phyloP scores from a whole-genome alignment of 441 rosid species.

The Pelargonium cotyledonis region DNA sequence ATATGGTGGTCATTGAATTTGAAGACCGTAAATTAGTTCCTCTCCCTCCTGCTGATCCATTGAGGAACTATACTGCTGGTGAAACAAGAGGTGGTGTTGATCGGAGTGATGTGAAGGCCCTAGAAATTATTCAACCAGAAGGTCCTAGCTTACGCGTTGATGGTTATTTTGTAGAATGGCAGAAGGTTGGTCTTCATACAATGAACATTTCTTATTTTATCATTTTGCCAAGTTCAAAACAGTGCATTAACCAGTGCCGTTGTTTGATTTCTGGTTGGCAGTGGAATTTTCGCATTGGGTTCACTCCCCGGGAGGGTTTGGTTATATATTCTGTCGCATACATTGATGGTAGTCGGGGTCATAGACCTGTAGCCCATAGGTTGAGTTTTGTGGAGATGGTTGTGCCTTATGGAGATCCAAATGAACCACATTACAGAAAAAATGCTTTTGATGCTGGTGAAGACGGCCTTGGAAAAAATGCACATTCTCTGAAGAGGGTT shows the following conservation, averaged over 20 bases:
- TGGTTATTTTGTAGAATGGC: constrained; percentile 83
- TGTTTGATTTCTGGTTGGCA: constrained; percentile 31
- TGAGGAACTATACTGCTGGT: constrained; percentile 76
- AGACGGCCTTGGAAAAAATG: constrained; percentile 92
- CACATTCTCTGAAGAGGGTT: constrained; percentile 89
- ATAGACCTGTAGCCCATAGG: constrained; percentile 81
- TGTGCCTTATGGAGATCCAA: constrained; percentile 90
- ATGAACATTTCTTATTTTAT: constrained; percentile 6
- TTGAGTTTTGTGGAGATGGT: constrained; percentile 93
- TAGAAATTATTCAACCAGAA: constrained; percentile 72
- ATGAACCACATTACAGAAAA: constrained; percentile 84
- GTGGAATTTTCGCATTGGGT: constrained; percentile 93
- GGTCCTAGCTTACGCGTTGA: constrained; percentile 85
- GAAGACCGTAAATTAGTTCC: constrained; percentile 85
- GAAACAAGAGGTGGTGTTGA: constrained; percentile 85
- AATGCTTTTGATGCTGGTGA: constrained; percentile 96
- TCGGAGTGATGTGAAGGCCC: constrained; percentile 82
- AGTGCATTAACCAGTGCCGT: constrained; percentile 7
- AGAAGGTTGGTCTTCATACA: constrained; percentile 40
- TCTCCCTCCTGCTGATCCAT: constrained; percentile 78
- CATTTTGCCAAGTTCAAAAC: not conserved
- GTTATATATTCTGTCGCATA: constrained; percentile 86
- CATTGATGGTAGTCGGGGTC: constrained; percentile 78
- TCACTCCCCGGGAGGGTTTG: constrained; percentile 83
- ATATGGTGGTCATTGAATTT: constrained; percentile 73